Base-by-base conservation (phyloP, 495 filamentous ascomycete genomes). In the Hypoxylon subgilvum region DNA sequence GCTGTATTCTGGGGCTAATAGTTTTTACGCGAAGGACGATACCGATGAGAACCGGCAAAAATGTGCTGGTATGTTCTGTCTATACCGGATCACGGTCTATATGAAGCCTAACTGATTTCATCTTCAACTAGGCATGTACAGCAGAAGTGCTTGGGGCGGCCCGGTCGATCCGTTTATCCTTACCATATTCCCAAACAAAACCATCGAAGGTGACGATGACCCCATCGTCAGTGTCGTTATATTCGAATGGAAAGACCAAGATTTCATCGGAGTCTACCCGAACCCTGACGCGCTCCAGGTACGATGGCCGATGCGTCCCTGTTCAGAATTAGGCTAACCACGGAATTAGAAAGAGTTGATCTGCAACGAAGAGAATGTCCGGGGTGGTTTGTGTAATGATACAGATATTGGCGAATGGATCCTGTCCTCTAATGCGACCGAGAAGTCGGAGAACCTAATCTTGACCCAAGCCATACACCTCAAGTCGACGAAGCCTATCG, bases 211-310 rank as follows among this genome's bases (percentile, higher is more conserved):
- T 28, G 81, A 86, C 53, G 74, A 79, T 16, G 88, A 96, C 67
- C 86, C 88, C 9, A 75, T 90, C 19, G 88, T 91, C 48, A 93
- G 90, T 70, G 76, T 99, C 63, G 80, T 96, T 12, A 86, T 99
- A 42, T 97, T 96, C 68, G 93, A 99, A 76, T 99, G 91, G 88
- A 86, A 78, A 59, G 94, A 99, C 66, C 82, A 88, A 67, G 73
- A 83, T 52, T 79, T 90, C 41, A 85, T 98, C 52, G 94, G 93
- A n/a, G 71, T 77, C n/a, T 64, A 52, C 6, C 61, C 71, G 2
- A 51, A 48, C 38, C 35, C 57, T 9, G 72, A 70, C 42, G 65
- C 57, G 0, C 53, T 65, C 28, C 40, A 56, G 27, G 70, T 73
- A 67, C 35, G 66, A 42, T 32, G 17, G 18, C 38, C 42, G 35